phyloP scores from a whole-genome alignment of 1,284 basidiomycete genomes.

The Exobasidium cylindrosporum region DNA sequence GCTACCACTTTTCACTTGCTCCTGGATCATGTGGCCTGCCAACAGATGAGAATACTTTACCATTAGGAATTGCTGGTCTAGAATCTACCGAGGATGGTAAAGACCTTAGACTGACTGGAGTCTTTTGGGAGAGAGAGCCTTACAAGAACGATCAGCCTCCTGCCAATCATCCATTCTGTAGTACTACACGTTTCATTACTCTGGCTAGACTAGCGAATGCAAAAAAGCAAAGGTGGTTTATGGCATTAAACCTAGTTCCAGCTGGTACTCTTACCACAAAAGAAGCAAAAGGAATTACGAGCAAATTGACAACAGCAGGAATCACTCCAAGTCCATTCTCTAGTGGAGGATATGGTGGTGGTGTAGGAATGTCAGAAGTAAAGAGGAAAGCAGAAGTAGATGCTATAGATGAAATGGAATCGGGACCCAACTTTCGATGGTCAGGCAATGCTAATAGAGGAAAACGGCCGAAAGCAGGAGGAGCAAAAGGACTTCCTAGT shows the following conservation, averaged over 20 bases:
- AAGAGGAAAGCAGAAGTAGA: neutral
- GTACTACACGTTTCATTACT: constrained; percentile 39
- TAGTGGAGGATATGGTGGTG: neutral
- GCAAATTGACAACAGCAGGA: neutral
- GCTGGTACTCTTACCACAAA: neutral
- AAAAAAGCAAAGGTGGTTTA: constrained; percentile 48
- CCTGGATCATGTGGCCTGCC: constrained; percentile 13
- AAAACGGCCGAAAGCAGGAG: neutral
- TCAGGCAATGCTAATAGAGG: neutral
- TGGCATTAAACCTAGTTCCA: constrained; percentile 41
- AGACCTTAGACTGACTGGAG: constrained; percentile 26
- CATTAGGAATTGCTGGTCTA: constrained; percentile 22
- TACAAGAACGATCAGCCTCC: constrained; percentile 31
- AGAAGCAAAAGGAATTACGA: neutral
- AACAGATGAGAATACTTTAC: neutral
- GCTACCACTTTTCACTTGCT: constrained; percentile 47
- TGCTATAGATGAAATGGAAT: constrained; percentile 1
- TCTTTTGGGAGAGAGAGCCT: constrained; percentile 49
- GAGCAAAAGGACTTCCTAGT: neutral
- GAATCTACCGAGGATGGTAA: neutral
- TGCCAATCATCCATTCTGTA: constrained; percentile 1
- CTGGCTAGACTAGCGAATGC: constrained; percentile 44
- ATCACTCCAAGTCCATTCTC: constrained; percentile 18
- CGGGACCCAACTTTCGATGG: constrained; percentile 5
- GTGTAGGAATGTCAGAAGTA: neutral